Conservation (phyloP, 2,329 filamentous ascomycete genomes). For the Penicillium sp. region DNA sequence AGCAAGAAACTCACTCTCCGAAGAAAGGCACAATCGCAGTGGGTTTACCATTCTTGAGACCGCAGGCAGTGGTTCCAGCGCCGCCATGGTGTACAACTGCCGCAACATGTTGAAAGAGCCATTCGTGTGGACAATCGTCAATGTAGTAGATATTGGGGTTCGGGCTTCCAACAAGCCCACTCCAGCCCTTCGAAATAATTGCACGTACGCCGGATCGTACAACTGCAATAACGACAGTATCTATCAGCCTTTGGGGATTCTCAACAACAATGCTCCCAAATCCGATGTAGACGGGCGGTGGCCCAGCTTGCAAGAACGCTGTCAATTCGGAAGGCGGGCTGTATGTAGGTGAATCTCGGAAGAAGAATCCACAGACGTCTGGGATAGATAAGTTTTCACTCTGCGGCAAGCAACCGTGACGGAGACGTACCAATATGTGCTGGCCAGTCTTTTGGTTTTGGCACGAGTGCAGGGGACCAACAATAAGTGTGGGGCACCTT, state of each 20-base stretch:
- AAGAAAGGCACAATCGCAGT: slow-evolving; percentile 61
- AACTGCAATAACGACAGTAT: slow-evolving; percentile 52
- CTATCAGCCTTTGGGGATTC: slow-evolving; percentile 48
- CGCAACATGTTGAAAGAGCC: slow-evolving; percentile 59
- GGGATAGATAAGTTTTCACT: neutral
- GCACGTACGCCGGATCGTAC: slow-evolving; percentile 51
- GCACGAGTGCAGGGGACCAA: slow-evolving; percentile 47
- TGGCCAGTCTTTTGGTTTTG: slow-evolving; percentile 45
- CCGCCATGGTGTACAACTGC: slow-evolving; percentile 62
- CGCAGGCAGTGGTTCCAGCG: slow-evolving; percentile 60
- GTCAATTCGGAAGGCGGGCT: slow-evolving; percentile 42
- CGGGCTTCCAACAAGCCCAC: slow-evolving; percentile 44
- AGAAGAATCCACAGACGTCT: slow-evolving; percentile 51
- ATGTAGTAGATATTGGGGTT: slow-evolving; percentile 50
- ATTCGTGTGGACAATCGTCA: slow-evolving; percentile 59
- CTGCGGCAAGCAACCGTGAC: neutral
- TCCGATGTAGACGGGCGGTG: slow-evolving; percentile 57
- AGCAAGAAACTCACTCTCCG: slow-evolving; percentile 45
- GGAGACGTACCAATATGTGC: slow-evolving; percentile 34
- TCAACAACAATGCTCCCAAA: slow-evolving; percentile 61
- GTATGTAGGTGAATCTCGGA: slow-evolving; percentile 40
- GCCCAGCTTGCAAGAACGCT: slow-evolving; percentile 49
- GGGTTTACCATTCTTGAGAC: slow-evolving; percentile 53
- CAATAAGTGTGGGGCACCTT: slow-evolving; percentile 49
- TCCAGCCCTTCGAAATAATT: slow-evolving; percentile 59